Conservation (phyloP, 257 asterid genomes). For the Ballota nigra region DNA sequence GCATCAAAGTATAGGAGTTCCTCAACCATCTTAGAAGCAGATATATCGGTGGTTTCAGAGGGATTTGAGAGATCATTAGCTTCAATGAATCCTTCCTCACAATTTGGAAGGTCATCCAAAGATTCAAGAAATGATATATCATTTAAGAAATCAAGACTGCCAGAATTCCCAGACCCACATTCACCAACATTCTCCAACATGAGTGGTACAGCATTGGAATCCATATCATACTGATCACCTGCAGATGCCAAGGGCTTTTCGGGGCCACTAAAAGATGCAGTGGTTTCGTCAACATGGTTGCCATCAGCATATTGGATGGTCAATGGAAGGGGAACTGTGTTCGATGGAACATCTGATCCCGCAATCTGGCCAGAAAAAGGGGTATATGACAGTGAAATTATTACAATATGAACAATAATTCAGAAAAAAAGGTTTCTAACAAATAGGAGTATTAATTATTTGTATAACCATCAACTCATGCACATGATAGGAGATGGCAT, state of each 20-base stretch:
- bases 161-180: slow-evolving; percentile 37
- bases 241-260: slow-evolving; percentile 28
- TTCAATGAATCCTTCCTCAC: slow-evolving; percentile 61
- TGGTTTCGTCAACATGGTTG: slow-evolving; percentile 34
- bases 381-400: not conserved
- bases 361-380: slow-evolving; percentile 44
- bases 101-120: slow-evolving; percentile 38
- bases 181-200: slow-evolving; percentile 49
- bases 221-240: slow-evolving; percentile 28
- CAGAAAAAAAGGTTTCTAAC: not conserved
- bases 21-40: slow-evolving; percentile 49
- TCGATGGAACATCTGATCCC: slow-evolving; percentile 37
- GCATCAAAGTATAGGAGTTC: slow-evolving; percentile 68
- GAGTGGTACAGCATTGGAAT: slow-evolving; percentile 27
- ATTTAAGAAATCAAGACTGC: slow-evolving; percentile 44
- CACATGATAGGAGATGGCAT: not conserved
- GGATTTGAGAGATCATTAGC: slow-evolving; percentile 64
- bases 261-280: slow-evolving; percentile 25
- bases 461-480: not conserved
- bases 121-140: slow-evolving; percentile 56
- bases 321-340: slow-evolving; percentile 30
- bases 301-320: slow-evolving; percentile 35
- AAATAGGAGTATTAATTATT: not conserved
- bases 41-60: slow-evolving; percentile 29
- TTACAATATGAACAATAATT: not conserved